phyloP scores from a whole-genome alignment of 768 basidiomycete species.

The Megacollybia marginata region DNA sequence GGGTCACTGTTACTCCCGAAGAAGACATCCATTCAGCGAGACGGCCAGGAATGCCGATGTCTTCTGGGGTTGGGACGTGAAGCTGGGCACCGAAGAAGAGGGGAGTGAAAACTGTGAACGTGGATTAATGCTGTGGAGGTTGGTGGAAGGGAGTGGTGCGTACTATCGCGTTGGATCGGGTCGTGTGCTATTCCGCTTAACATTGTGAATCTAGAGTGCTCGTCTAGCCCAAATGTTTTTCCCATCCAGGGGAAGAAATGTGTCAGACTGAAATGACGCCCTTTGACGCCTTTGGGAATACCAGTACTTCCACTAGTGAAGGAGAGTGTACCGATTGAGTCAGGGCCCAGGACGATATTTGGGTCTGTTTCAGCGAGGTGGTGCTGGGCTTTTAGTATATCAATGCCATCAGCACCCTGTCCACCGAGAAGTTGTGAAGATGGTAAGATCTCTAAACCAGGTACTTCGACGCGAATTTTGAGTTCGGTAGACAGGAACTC shows the following conservation, averaged over 20 bases:
- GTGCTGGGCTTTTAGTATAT: constrained; percentile 52
- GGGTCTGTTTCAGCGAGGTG: constrained; percentile 67
- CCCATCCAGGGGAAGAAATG: constrained; percentile 99
- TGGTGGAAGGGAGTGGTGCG: constrained; percentile 22
- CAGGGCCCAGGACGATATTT: constrained; percentile 83
- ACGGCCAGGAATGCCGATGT: constrained; percentile 93
- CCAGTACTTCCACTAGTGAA: constrained; percentile 98
- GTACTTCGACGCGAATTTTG: constrained; percentile 84
- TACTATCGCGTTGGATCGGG: constrained; percentile 97
- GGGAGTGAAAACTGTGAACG: constrained; percentile 83
- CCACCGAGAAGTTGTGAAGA: constrained; percentile 67
- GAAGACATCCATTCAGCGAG: constrained; percentile 99
- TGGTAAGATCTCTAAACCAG: constrained; percentile 71
- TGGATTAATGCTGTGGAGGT: constrained; percentile 3
- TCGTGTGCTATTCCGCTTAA: constrained; percentile 98
- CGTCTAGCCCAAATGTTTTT: constrained; percentile 66
- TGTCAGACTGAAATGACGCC: constrained; percentile 91
- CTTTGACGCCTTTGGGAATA: constrained; percentile 96
- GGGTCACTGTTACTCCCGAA: constrained; percentile 87
- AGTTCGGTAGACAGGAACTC: constrained; percentile 75
- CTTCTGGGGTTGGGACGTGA: constrained; percentile 93
- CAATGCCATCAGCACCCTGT: constrained; percentile 27
- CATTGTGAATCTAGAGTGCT: constrained; percentile 90
- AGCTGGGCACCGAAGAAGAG: constrained; percentile 94
- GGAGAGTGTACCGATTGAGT: constrained; percentile 87